These are phyloP conservation scores for Thalassiosira mediterranea DNA, from an alignment of 352 stramenopile genomes.

Conservation along the genomic window DNA sequence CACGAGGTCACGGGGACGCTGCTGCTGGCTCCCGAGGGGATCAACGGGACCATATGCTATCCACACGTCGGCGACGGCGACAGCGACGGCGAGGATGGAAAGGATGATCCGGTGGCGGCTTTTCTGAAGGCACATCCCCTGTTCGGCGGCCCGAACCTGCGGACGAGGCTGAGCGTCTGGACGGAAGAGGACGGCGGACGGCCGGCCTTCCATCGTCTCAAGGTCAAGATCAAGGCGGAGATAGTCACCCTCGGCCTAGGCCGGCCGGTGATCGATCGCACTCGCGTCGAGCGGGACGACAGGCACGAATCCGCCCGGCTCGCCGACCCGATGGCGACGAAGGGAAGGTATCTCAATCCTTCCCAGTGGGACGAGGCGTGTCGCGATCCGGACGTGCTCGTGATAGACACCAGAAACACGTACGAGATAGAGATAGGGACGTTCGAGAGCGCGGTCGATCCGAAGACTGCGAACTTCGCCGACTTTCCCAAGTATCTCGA, in stretches of 20 bases:
- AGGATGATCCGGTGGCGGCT: slow-evolving; percentile 28
- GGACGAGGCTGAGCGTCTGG: slow-evolving; percentile 34
- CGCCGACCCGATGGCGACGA: slow-evolving; percentile 26
- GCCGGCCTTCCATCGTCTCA: slow-evolving; percentile 69
- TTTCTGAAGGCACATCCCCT: slow-evolving; percentile 32
- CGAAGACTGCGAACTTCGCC: slow-evolving; percentile 64
- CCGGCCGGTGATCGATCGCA: slow-evolving; percentile 18
- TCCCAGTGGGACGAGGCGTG: slow-evolving; percentile 67
- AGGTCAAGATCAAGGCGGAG: slow-evolving; percentile 75
- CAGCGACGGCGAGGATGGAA: neutral
- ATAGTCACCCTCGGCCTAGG: slow-evolving; percentile 70
- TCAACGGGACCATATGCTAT: slow-evolving; percentile 83
- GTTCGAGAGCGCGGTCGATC: slow-evolving; percentile 75
- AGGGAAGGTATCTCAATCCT: slow-evolving; percentile 31
- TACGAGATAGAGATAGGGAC: slow-evolving; percentile 79
- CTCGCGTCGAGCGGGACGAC: neutral
- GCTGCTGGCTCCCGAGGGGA: slow-evolving; percentile 70
- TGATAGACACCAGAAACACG: slow-evolving; percentile 79
- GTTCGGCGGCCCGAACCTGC: slow-evolving; percentile 24
- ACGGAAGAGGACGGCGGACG: slow-evolving; percentile 23
- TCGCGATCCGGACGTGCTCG: slow-evolving; percentile 67
- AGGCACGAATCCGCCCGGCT: slow-evolving; percentile 16
- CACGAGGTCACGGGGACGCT: slow-evolving; percentile 57
- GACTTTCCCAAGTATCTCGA: slow-evolving; percentile 73
- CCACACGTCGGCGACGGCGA: slow-evolving; percentile 16